Evolutionary conservation across 1,284 basidiomycete genomes (phyloP), one percentile per base, ranked within the genome.

Genomic region (Puccinia triticina): DNA sequence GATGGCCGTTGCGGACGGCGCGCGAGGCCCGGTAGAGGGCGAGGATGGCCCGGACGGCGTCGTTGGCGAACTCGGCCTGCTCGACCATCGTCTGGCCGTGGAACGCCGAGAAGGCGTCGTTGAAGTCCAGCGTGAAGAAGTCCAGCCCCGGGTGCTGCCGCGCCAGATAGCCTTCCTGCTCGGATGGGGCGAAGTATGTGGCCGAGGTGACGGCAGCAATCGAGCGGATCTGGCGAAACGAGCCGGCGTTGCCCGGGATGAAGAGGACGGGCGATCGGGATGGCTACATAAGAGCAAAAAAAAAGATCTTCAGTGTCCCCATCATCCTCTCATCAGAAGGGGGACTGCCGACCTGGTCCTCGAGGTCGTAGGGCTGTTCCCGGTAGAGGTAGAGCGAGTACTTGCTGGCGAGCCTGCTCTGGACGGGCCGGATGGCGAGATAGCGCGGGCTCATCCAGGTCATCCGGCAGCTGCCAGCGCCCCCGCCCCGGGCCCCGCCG

Each of bases 401-500:
- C 82, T 94, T 90, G 29, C 87, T 87, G 29, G 91, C 91, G 1
- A 84, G 83, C 1, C 83, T 82, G 32, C 76, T 75, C 5, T 85
- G 84, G 37, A 93, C 92, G 46, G 87, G 88, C 59, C 88, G 86
- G 85, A 92, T 92, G 50, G 92, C 89, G 37, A 87, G 82, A 87
- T 98, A 99, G 7, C 92, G 92, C 0, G 96, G 96, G 5, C 91
- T 93, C 97, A 99, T 99, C 89, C 92, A 95, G 83, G 94, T 95
- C 96, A 99, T 99, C 78, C 94, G 92, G 88, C 96, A 99, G 90
- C 71, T 74, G 46, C 79, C 79, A 18, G 79, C 79, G 21, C 71
- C 26, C 29, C 43, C 16, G 23, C 79, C 79, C 11, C 53, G 26
- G 23, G 79, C 79, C n/a, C 69, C 79, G 43, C 37, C 79, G 16